Base-by-base conservation (phyloP, 805 yeast species). In the Scheffersomyces amazonensis region DNA sequence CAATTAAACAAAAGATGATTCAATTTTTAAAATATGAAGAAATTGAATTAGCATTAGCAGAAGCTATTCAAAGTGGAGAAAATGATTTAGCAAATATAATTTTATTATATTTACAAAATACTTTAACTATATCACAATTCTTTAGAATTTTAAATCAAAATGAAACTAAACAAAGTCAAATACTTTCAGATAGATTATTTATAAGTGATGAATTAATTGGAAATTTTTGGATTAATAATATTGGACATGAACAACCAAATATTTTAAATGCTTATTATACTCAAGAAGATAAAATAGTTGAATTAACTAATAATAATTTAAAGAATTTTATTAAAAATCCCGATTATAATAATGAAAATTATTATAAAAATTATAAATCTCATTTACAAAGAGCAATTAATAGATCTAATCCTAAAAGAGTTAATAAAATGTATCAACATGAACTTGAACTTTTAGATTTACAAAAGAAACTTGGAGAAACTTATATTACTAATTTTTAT, bases 11-110 rank as follows among this genome's bases (percentile, higher is more conserved):
- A 40, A 85, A 83, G 44, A 75, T 88, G 1, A 47, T 46, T 9
- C 66, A 83, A 35, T 69, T 87, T 25, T 56, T 88, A 17, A 79
- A 76, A 16, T 81, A 87, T 71, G 88, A 85, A 32, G 89, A 87
- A 49, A 69, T 78, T 31, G 84, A 78, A 39, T 55, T 76, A 32
- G 96, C 96, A 0, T 56, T 89, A 28, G 56, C 72, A 31, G 85
- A 83, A 48, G 76, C 91, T 0, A 75, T 83, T 31, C 80, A 76
- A 42, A 71, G 78, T 25, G 73, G 78, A 13, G 76, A 80, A 48
- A 73, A 72, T 31, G 88, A 83, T 53, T 64, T 87, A 25, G 71
- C 83, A 5, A 61, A 72, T 32, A 73, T 75, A 38, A 79, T 84
- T 0, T 53, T 91, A 32, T 53, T 80, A 13, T 66, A 71, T 18